Base-by-base conservation (phyloP, 192 early-diverging fungal genomes). In the Pilobolus umbonatus region DNA sequence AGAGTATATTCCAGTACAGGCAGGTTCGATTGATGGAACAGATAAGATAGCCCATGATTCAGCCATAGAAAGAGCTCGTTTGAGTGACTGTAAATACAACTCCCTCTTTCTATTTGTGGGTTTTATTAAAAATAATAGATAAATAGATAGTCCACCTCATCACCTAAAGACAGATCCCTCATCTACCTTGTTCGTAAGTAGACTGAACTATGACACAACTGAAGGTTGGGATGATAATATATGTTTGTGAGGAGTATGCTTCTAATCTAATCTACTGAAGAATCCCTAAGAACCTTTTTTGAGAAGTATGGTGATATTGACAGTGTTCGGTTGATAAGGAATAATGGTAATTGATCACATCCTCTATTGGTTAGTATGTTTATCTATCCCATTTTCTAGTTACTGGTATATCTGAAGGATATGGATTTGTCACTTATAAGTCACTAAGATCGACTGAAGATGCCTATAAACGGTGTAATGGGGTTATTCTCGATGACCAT, bases 21-120 rank as follows among this genome's bases (percentile, higher is more conserved):
- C 57, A 19, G 73, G 73, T 24, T 65, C 69, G 4, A 72, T 75
- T n/a, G 66, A 68, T 46, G 73, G 73, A 14, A 65, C 65, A 2
- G 66, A 72, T 29, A 64, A 57, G 14, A 55, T 61, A 25, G 62
- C 73, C 10, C 73, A 75, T 34, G 73, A 75, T 51, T 56, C 62
- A 35, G 73, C 60, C 29, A 62, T 75, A 47, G 36, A 45, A 15
- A 45, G 73, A 46, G 73, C 73, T 10, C 49, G 50, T 15, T 29
- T 55, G 8, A 36, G 59, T 10, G 28, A 50, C 28, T 71, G 73
- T 75, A 64, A 60, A 24, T 35, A 42, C n/a, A n/a, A n/a, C n/a
- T n/a, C n/a, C n/a, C n/a, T n/a, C n/a, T n/a, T n/a, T n/a, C n/a
- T n/a, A n/a, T n/a, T n/a, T n/a, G n/a, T n/a, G n/a, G n/a, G n/a